Conservation (phyloP, 495 filamentous ascomycete genomes). For the Penicillium crystallinum region DNA sequence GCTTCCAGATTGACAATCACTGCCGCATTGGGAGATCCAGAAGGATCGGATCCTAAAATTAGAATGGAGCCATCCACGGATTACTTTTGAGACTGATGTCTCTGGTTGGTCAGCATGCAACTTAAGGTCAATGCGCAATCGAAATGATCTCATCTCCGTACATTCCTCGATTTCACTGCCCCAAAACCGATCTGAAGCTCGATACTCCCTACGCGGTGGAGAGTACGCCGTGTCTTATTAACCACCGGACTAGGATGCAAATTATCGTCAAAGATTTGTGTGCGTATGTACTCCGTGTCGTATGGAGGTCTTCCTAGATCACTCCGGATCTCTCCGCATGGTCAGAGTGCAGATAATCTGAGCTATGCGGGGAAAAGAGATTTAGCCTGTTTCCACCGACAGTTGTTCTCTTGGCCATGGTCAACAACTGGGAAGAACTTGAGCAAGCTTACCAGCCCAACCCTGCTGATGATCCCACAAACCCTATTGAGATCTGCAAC, state of each 20-base stretch:
- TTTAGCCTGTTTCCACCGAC: no score
- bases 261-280: no score
- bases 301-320: no score
- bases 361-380: no score
- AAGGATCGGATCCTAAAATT: constrained; percentile 3
- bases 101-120: not conserved
- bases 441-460: not conserved
- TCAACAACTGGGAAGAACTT: no score
- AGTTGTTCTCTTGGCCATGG: no score
- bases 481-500: not conserved
- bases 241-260: no score
- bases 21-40: not conserved
- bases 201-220: no score
- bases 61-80: not conserved
- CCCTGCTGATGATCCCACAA: not conserved
- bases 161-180: not conserved
- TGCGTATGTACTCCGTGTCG: no score
- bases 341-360: not conserved
- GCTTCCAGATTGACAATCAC: not conserved
- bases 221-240: no score
- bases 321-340: not conserved
- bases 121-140: not conserved
- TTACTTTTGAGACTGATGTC: not conserved
- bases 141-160: not conserved
- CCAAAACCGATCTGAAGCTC: no score